phyloP scores from a whole-genome alignment of 805 yeast species.

The Phaffomyces antillensis region DNA sequence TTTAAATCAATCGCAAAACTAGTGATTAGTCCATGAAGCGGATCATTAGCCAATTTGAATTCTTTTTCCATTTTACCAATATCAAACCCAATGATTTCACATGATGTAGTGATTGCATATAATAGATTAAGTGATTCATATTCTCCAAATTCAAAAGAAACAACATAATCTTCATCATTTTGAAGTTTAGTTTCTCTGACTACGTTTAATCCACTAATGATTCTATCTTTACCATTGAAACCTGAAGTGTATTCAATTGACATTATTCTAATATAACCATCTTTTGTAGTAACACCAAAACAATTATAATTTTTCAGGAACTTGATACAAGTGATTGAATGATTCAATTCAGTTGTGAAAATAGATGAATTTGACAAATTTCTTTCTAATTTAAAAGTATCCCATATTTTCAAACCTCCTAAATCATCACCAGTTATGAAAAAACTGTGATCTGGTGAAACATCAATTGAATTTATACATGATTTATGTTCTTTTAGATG shows the following conservation, averaged over 20 bases:
- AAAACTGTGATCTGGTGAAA: conserved; percentile 54
- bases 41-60: conserved; percentile 43
- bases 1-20: conserved; percentile 49
- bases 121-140: conserved; percentile 34
- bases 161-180: conserved; percentile 33
- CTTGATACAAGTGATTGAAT: conserved; percentile 40
- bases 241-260: conserved; percentile 28
- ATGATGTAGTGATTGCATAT: conserved; percentile 44
- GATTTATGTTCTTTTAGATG: conserved; percentile 58
- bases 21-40: conserved; percentile 58
- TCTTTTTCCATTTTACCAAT: conserved; percentile 45
- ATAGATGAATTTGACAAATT: conserved; percentile 48
- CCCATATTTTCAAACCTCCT: conserved; percentile 78
- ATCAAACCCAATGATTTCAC: conserved; percentile 48
- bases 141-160: conserved; percentile 35
- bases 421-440: conserved; percentile 74
- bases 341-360: conserved; percentile 39
- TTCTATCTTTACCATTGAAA: conserved; percentile 8
- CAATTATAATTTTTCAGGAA: conserved; percentile 51
- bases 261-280: conserved; percentile 28
- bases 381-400: conserved; percentile 52
- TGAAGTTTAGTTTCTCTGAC: conserved; percentile 36
- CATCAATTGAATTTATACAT: conserved; percentile 48
- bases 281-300: conserved; percentile 45
- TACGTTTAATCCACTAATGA: conserved; percentile 17